Conservation (phyloP, 2,329 filamentous ascomycete species). For the Alternaria sp. region DNA sequence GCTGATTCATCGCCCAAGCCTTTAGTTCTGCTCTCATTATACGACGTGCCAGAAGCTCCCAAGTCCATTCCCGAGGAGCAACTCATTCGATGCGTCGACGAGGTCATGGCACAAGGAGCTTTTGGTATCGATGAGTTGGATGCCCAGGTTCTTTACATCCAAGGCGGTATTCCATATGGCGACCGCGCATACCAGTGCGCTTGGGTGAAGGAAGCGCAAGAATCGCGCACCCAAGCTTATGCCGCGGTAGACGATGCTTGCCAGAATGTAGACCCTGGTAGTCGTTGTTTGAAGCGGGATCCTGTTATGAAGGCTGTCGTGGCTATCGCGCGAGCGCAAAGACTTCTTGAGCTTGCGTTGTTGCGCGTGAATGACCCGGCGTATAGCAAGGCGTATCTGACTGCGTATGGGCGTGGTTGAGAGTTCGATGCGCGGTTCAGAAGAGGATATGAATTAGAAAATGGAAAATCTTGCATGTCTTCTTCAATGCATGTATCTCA, state of each 20-base stretch:
- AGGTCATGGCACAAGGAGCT: neutral
- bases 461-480: no score
- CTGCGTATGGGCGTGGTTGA: neutral
- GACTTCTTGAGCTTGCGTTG: neutral
- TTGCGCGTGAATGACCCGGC: neutral
- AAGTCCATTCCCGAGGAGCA: neutral
- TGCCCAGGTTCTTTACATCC: neutral
- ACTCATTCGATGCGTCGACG: neutral
- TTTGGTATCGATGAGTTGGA: neutral
- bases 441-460: neutral
- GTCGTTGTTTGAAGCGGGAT: neutral
- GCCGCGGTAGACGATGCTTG: neutral
- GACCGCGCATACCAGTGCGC: neutral
- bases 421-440: neutral
- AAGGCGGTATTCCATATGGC: neutral
- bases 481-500: no score
- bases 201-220: neutral
- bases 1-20: neutral
- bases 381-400: neutral
- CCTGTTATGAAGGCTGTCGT: neutral
- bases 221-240: neutral
- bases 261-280: neutral
- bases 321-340: neutral
- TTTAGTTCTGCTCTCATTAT: neutral
- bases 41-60: neutral